Evolutionary conservation across 139 green algal genomes (phyloP).

Genomic region (Astrephomene gubernaculifera): DNA sequence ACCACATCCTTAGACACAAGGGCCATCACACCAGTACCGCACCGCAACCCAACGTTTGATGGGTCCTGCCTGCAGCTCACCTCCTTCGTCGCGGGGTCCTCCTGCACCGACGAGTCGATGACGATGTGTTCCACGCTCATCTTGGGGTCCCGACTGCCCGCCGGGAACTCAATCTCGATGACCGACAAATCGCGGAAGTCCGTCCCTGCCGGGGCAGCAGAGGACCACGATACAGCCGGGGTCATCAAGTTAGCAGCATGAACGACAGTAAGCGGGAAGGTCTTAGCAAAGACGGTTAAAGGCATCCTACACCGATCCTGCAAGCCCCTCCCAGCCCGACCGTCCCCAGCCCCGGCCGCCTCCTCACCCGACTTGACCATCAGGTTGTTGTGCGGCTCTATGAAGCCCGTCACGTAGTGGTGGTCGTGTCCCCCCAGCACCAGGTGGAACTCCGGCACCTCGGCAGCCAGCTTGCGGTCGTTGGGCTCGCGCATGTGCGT

Average conservation of each 20-base stretch:
- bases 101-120: constrained; percentile 55
- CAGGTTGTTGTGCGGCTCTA: constrained; percentile 68
- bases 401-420: constrained; percentile 66
- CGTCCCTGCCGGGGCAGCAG: constrained; percentile 18
- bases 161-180: constrained; percentile 47
- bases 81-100: constrained; percentile 52
- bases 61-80: constrained; percentile 7
- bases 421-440: constrained; percentile 87
- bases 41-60: too few species aligned
- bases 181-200: constrained; percentile 61
- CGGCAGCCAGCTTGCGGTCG: constrained; percentile 58
- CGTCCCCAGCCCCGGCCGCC: neutral
- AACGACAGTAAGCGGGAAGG: too few species aligned
- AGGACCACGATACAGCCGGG: too few species aligned
- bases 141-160: constrained; percentile 29
- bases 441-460: constrained; percentile 76
- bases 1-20: neutral
- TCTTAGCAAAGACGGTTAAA: too few species aligned
- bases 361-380: constrained; percentile 76
- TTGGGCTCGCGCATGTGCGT: constrained; percentile 89
- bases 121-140: constrained; percentile 53
- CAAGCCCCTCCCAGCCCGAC: neutral
- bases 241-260: too few species aligned
- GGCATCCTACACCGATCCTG: too few species aligned
- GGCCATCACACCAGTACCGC: neutral